Conservation (phyloP, 805 yeast species). For the Starmerella asiatica region DNA sequence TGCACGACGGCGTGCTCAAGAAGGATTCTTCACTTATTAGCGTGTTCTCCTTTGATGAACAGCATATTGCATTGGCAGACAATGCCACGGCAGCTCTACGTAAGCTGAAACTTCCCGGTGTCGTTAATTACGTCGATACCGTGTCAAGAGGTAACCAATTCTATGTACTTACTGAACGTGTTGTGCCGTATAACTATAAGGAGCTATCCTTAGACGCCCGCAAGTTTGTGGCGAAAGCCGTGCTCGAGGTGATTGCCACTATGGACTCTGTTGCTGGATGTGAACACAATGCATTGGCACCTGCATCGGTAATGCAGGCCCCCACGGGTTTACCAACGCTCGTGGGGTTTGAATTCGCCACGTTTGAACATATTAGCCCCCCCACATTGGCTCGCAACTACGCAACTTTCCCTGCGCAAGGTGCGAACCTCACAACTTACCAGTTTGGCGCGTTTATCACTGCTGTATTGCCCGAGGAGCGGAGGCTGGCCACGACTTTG, state of each 20-base stretch:
- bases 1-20: slow-evolving; percentile 43
- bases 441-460: slow-evolving; percentile 45
- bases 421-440: slow-evolving; percentile 41
- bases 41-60: slow-evolving; percentile 48
- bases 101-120: slow-evolving; percentile 54
- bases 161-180: slow-evolving; percentile 56
- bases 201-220: slow-evolving; percentile 1
- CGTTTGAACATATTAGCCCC: slow-evolving; percentile 1
- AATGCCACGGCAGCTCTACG: slow-evolving; percentile 36
- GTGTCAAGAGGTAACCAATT: slow-evolving; percentile 45
- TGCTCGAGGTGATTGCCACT: slow-evolving; percentile 7
- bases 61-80: slow-evolving; percentile 30
- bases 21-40: slow-evolving; percentile 40
- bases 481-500: slow-evolving; percentile 12
- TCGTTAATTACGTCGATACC: slow-evolving; percentile 48
- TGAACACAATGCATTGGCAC: slow-evolving; percentile 4
- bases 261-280: slow-evolving; percentile 7
- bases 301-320: slow-evolving; percentile 6
- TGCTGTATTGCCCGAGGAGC: slow-evolving; percentile 27
- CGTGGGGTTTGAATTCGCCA: slow-evolving; percentile 23
- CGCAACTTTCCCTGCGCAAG: slow-evolving; percentile 23
- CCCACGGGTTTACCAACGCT: slow-evolving; percentile 6
- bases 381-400: not conserved
- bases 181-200: slow-evolving; percentile 35
- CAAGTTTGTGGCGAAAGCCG: slow-evolving; percentile 4